A percentile compares a stretch with the other conserved stretches of the same genome.
Evolutionary conservation across 805 yeast genomes (phyloP).

Genomic region (Cyberlindnera euphorbiae): DNA sequence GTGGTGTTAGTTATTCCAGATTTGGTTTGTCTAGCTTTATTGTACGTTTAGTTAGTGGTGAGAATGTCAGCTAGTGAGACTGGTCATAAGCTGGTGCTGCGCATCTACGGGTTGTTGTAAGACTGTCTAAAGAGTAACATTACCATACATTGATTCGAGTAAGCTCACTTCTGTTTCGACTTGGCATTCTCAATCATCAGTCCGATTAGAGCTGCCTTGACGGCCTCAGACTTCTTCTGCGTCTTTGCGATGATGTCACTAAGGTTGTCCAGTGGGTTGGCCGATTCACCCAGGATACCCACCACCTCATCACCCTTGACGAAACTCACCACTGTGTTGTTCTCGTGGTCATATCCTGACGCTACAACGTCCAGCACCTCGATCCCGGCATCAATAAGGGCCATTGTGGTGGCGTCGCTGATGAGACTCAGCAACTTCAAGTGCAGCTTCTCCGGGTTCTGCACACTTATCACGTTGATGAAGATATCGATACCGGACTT

Average conservation of each 20-base stretch:
- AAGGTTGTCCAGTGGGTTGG: constrained; percentile 8
- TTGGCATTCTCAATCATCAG: constrained; percentile 7
- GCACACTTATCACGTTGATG: constrained; percentile 53
- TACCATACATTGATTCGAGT: too few relatives aligned
- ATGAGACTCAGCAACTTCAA: constrained; percentile 34
- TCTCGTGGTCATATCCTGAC: constrained; percentile 45
- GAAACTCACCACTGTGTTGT: constrained; percentile 44
- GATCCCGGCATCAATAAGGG: constrained; percentile 80
- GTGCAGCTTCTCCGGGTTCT: constrained; percentile 27
- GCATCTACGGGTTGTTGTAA: too few relatives aligned
- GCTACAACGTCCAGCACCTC: constrained; percentile 76
- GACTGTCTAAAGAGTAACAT: too few relatives aligned
- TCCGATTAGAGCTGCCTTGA: constrained; percentile 13
- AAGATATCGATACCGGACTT: constrained; percentile 83
- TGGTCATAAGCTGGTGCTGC: too few relatives aligned
- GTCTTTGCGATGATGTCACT: constrained; percentile 10
- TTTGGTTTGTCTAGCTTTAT: too few relatives aligned
- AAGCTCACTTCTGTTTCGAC: constrained; percentile 1
- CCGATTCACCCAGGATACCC: constrained; percentile 52
- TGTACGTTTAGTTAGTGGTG: too few relatives aligned
- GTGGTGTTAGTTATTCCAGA: too few relatives aligned
- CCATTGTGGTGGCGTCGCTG: constrained; percentile 51
- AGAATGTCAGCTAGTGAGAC: too few relatives aligned
- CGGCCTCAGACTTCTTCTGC: constrained; percentile 9
- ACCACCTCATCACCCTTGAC: constrained; percentile 54